A percentile compares a stretch with the other conserved stretches of the same genome.
phyloP scores from a whole-genome alignment of 495 filamentous ascomycete species.

The Penicillium maclennaniae region DNA sequence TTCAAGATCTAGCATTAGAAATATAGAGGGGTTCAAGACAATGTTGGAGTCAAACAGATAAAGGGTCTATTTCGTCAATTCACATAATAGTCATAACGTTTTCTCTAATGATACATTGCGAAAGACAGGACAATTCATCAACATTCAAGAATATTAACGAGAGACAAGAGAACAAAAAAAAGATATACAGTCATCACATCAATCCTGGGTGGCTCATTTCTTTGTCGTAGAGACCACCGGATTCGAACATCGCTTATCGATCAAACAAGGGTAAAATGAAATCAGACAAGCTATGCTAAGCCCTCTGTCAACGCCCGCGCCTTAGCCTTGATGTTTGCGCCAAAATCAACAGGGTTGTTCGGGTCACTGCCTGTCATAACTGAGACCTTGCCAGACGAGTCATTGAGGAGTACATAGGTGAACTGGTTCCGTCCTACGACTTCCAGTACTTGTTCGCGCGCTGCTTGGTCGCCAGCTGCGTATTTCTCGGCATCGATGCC shows the following conservation, averaged over 20 bases:
- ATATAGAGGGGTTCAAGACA: neutral
- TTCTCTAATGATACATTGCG: neutral
- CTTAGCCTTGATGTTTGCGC: conserved; percentile 24
- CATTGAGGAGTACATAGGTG: conserved; percentile 23
- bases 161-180: neutral
- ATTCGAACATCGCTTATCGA: neutral
- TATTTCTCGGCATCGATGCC: conserved; percentile 24
- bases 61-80: neutral
- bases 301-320: conserved; percentile 11
- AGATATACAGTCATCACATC: neutral
- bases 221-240: neutral
- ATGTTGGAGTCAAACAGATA: neutral
- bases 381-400: conserved; percentile 25
- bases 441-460: conserved; percentile 17
- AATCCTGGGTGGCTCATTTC: neutral
- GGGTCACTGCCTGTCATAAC: conserved; percentile 22
- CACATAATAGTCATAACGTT: neutral
- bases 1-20: neutral
- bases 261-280: neutral
- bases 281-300: neutral
- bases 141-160: neutral
- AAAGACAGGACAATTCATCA: neutral
- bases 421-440: conserved; percentile 31
- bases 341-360: conserved; percentile 25
- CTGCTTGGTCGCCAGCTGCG: conserved; percentile 16